Base-by-base conservation (phyloP, 371 early-diverging fungal species). In the Lichtheimia ramosa region DNA sequence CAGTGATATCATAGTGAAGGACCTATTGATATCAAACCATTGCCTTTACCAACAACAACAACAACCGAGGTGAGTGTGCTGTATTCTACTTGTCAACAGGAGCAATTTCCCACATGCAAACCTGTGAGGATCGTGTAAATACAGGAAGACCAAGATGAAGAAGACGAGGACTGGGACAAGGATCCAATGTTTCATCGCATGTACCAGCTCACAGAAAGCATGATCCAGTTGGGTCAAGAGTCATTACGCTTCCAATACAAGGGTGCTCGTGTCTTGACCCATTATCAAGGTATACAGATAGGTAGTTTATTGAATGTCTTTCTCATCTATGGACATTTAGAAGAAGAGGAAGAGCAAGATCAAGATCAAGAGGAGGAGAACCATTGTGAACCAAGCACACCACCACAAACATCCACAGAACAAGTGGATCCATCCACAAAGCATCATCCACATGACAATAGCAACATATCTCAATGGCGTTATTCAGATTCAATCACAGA, bases 211-310 rank as follows among this genome's bases (percentile, higher is more conserved):
- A 82, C 77, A 23, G 74, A 74, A 40, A 53, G 62, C 13, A 62
- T 82, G 73, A 73, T 79, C 48, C 68, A 69, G 23, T 59, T 68
- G 27, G 82, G 71, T 16, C 64, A 77, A 54, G 66, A 71, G 25
- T 77, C 79, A 0, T 53, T 82, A 24, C 66, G 63, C 16, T 78
- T 61, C 56, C 70, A 78, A 56, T 74, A 66, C 51, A 75, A 73
- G 51, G 75, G 71, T 40, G 75, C 71, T 43, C 65, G 79, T 41
- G 79, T 78, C 1, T 41, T 78, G 41, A 67, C 75, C 0, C 62
- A 71, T 28, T 75, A 73, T 34, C 12, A 23, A 43, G 46, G 46
- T 46, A 16, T 15, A 14, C 1, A 7, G 7, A 8, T 6, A 34
- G 6, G 34, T 34, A 8, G 10, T 4, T 0, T 34, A 34, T 1